Evolutionary conservation across 495 filamentous ascomycete species (phyloP).

Genomic region (Podospora fimiseda): DNA sequence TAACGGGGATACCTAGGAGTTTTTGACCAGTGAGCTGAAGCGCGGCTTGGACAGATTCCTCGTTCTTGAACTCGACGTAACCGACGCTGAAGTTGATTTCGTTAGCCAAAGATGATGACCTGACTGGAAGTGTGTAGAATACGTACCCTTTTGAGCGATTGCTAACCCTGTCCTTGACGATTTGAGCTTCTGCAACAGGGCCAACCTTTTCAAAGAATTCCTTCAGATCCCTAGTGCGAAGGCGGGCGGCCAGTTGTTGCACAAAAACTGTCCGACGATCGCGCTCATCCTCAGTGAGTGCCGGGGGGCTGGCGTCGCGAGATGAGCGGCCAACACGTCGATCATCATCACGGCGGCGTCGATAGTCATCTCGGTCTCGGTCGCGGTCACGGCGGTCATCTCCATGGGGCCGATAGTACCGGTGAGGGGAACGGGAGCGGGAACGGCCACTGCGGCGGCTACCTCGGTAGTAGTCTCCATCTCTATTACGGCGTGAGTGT

Average conservation of each 20-base stretch:
- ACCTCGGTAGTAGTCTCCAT: slow-evolving; percentile 71
- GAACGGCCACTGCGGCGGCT: slow-evolving; percentile 48
- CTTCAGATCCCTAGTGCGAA: slow-evolving; percentile 87
- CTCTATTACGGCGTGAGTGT: slow-evolving; percentile 73
- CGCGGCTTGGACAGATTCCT: slow-evolving; percentile 86
- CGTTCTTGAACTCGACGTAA: slow-evolving; percentile 97
- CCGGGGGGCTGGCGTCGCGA: slow-evolving; percentile 52
- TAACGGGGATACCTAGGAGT: slow-evolving; percentile 96
- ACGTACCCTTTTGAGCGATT: slow-evolving; percentile 95
- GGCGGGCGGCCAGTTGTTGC: slow-evolving; percentile 88
- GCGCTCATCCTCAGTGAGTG: slow-evolving; percentile 88
- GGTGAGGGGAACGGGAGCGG: slow-evolving; percentile 70
- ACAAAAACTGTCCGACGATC: slow-evolving; percentile 97
- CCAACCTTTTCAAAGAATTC: slow-evolving; percentile 95
- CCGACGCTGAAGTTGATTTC: slow-evolving; percentile 62
- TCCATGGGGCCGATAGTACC: slow-evolving; percentile 66
- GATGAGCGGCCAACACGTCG: slow-evolving; percentile 45
- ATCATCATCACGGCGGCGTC: slow-evolving; percentile 43
- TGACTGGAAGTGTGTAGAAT: too few relatives aligned
- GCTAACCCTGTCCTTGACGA: slow-evolving; percentile 97
- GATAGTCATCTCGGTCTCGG: slow-evolving; percentile 38
- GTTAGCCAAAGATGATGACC: too few relatives aligned
- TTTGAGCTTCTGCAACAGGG: slow-evolving; percentile 94
- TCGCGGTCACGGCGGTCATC: slow-evolving; percentile 51
- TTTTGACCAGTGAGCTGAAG: slow-evolving; percentile 99